Conservation (phyloP, 352 stramenopile genomes). For the Halophytophthora polymorphica region DNA sequence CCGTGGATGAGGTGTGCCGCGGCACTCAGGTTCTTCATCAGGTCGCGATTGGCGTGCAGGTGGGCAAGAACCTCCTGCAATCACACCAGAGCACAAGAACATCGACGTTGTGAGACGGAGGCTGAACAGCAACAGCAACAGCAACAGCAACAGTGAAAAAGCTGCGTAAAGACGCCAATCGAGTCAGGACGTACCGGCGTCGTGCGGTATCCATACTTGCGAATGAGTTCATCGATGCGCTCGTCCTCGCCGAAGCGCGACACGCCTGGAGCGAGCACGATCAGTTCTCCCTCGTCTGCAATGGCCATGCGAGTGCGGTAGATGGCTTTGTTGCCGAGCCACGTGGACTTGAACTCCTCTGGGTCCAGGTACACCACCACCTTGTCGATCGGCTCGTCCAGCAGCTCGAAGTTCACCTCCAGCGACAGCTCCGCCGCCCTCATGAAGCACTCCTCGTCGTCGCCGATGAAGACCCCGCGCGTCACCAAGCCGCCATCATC, state of each 20-base stretch:
- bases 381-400: constrained; percentile 90
- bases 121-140: neutral
- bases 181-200: constrained; percentile 84
- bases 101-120: constrained; percentile 5
- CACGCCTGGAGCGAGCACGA: constrained; percentile 94
- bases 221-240: constrained; percentile 94
- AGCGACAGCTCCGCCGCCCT: constrained; percentile 92
- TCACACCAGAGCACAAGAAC: neutral
- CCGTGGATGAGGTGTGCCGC: constrained; percentile 97
- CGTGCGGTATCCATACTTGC: constrained; percentile 95
- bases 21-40: constrained; percentile 94
- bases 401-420: constrained; percentile 95
- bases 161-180: no score
- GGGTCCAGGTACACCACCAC: constrained; percentile 96
- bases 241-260: constrained; percentile 93
- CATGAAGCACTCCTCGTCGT: constrained; percentile 95
- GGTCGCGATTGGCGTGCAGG: constrained; percentile 89
- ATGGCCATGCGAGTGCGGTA: constrained; percentile 98
- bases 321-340: constrained; percentile 98
- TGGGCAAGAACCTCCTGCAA: constrained; percentile 88
- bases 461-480: constrained; percentile 94
- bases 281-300: constrained; percentile 91
- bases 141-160: neutral
- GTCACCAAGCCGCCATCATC: constrained; percentile 65
- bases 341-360: constrained; percentile 97